These are phyloP conservation scores for Eurotiales sp. DNA, from an alignment of 2,329 filamentous ascomycete species.

Conservation along the genomic window DNA sequence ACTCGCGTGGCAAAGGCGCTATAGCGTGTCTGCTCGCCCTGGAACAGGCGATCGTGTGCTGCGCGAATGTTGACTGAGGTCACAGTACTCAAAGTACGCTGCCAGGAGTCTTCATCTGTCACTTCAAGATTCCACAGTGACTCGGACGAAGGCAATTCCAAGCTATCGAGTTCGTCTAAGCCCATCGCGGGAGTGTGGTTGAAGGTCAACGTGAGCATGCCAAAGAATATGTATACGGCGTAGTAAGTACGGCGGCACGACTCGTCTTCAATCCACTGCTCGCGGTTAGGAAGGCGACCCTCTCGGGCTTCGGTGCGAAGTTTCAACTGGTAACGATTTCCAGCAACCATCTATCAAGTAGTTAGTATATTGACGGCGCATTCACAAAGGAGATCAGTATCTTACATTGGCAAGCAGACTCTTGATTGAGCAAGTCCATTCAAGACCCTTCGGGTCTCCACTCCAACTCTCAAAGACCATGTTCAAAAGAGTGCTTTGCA, in stretches of 20 bases:
- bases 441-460: slow-evolving; percentile 91
- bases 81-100: slow-evolving; percentile 68
- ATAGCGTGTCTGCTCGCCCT: slow-evolving; percentile 84
- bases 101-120: slow-evolving; percentile 76
- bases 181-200: slow-evolving; percentile 97
- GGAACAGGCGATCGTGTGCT: slow-evolving; percentile 92
- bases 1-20: slow-evolving; percentile 95
- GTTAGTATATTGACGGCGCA: too few relatives aligned
- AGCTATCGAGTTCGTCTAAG: slow-evolving; percentile 94
- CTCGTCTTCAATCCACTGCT: slow-evolving; percentile 96
- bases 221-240: slow-evolving; percentile 98
- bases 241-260: slow-evolving; percentile 96
- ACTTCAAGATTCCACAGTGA: slow-evolving; percentile 86
- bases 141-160: slow-evolving; percentile 90
- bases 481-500: slow-evolving; percentile 94
- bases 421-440: slow-evolving; percentile 99
- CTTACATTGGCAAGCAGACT: slow-evolving; percentile 80
- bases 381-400: slow-evolving; percentile 11
- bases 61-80: slow-evolving; percentile 83
- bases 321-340: slow-evolving; percentile 94
- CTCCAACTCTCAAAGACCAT: slow-evolving; percentile 99
- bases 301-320: slow-evolving; percentile 84
- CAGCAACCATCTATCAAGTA: slow-evolving; percentile 74
- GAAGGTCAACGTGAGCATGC: slow-evolving; percentile 88
- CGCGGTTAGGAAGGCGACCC: slow-evolving; percentile 68